Evolutionary conservation across 768 basidiomycete genomes (phyloP), one percentile per base, ranked within the genome.

Genomic region (Boletus vinaceobasis): DNA sequence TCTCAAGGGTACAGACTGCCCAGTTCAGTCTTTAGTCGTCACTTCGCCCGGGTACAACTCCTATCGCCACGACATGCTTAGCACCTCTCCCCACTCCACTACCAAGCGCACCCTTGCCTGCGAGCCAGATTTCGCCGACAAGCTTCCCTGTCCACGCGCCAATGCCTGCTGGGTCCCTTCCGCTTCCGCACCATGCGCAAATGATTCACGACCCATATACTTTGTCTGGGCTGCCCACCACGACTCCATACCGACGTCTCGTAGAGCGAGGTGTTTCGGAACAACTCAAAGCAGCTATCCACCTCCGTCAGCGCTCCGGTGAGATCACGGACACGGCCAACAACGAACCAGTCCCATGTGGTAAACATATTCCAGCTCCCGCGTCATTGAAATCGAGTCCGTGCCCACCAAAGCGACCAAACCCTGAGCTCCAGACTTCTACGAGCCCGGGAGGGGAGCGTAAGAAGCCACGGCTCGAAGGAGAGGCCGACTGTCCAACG

Each of bases 381-480:
- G 19, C 17, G 10, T 7, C 31, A 15, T 32, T 31, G 29, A 27
- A 37, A 13, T 51, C 57, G 2, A 56, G 32, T 17, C 49, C 51
- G 11, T 55, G 47, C 15, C 38, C 52, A 39, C 39, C 38, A 37
- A 69, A 69, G 27, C 64, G 68, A 43, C 44, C 60, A 27, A 62
- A 27, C 21, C 45, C 56, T 26, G 64, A 55, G 23, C 5, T 50
- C 8, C 58, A 57, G 44, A 42, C 45, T 38, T 47, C 45, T 15
- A 19, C 31, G 10, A 44, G 32, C 45, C 57, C 55, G 5, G 58
- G 5, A 57, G 62, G 35, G 38, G 60, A 55, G 19, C 45, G 23
- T 5, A 68, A 68, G 48, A 70, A 57, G 23, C 42, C 52, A 29
- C 65, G 66, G n/a, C 46, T 57, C 0, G 61, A 65, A 39, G 60